Base-by-base conservation (phyloP, 140 eudicot species). In the Anethum foeniculum region DNA sequence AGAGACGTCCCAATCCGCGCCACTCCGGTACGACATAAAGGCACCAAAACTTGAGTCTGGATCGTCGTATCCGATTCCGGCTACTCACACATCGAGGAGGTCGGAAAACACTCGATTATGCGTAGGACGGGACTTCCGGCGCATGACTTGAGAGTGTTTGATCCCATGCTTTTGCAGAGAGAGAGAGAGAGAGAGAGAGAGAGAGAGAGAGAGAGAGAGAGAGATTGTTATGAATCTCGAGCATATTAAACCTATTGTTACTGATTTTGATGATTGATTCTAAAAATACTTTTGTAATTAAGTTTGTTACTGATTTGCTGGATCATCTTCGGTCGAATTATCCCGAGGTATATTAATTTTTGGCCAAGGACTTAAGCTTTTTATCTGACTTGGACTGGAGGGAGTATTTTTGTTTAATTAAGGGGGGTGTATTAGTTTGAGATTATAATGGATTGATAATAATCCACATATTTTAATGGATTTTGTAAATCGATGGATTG, bases 101-200 rank as follows among this genome's bases (percentile, higher is more conserved):
- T 74, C 41, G 77, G 77, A 39, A 82, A 82, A 60, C 78, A 77
- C 58, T 43, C 80, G 41, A 82, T 82, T 10, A 82, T 82, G 85
- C 77, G 81, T 8, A 77, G 85, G 48, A 82, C 85, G 12, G 85
- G 85, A 6, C 71, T 82, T 9, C 81, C 85, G 54, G 85, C 71
- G 25, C 85, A 81, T 19, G 85, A 82, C 49, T 80, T 82, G 47
- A 68, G 85, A 64, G 75, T 77, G 19, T 72, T 82, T 10, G 85
- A 82, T 41, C 85, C 85, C 12, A 43, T 82, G 71, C 71, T 82
- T 10, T n/a, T n/a, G n/a, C n/a, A n/a, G n/a, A n/a, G n/a, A n/a
- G n/a, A n/a, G n/a, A n/a, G n/a, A n/a, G n/a, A n/a, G n/a, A n/a
- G n/a, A n/a, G n/a, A n/a, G n/a, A n/a, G n/a, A n/a, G n/a, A n/a